Conservation (phyloP, 2,329 filamentous ascomycete genomes). For the Xylariaceae sp. region DNA sequence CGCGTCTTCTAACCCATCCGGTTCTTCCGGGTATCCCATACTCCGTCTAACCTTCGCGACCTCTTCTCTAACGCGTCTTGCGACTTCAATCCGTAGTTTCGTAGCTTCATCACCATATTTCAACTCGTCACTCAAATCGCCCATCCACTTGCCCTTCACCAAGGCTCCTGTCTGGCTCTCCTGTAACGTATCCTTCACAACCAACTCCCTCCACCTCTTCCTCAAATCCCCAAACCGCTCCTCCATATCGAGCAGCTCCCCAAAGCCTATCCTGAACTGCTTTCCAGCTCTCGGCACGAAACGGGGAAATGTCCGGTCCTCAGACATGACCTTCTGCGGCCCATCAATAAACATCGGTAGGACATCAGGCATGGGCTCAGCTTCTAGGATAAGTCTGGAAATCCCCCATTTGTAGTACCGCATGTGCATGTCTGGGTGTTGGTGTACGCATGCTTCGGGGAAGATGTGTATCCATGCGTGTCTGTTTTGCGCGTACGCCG, state of each 20-base stretch:
- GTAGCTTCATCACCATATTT: constrained; percentile 71
- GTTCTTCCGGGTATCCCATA: constrained; percentile 63
- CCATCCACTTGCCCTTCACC: constrained; percentile 38
- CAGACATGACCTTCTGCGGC: constrained; percentile 82
- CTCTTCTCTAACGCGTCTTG: constrained; percentile 70
- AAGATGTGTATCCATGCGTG: constrained; percentile 93
- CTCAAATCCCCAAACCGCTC: constrained; percentile 74
- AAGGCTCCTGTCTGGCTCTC: background rate
- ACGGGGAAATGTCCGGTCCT: constrained; percentile 72
- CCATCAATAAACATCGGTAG: constrained; percentile 95
- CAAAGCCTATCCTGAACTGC: constrained; percentile 70
- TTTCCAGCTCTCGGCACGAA: constrained; percentile 74
- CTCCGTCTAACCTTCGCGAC: constrained; percentile 72
- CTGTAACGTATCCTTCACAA: constrained; percentile 38
- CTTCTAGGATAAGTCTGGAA: constrained; percentile 84
- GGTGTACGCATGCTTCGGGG: constrained; percentile 91
- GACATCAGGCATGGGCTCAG: constrained; percentile 80
- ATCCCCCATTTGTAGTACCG: constrained; percentile 99
- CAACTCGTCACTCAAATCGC: constrained; percentile 64
- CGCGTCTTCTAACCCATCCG: constrained; percentile 65
- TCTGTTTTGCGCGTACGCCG: constrained; percentile 64
- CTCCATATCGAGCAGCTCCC: constrained; percentile 71
- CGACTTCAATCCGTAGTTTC: constrained; percentile 74
- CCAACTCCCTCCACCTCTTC: constrained; percentile 67
- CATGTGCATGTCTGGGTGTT: constrained; percentile 72